Base-by-base conservation (phyloP, 2,329 filamentous ascomycete species). In the Cladophialophora chaetospira region DNA sequence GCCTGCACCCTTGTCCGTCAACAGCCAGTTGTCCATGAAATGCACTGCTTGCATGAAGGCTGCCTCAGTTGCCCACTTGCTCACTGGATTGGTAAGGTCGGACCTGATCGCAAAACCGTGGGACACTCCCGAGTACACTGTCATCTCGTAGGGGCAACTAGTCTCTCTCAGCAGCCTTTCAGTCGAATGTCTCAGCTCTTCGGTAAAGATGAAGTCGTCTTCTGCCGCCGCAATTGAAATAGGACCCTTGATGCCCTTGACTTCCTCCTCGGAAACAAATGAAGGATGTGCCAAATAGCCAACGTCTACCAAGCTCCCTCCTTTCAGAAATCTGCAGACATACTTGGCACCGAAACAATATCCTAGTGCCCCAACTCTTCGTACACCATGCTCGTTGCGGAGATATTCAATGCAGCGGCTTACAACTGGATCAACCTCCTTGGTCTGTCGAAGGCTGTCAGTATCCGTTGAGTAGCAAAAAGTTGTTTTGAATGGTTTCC, bases 21-120 rank as follows among this genome's bases (percentile, higher is more conserved):
- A n/a, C 13, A 45, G 23, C 13, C 25, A 8, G 8, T 23, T 28
- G 23, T 29, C 42, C 21, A 45, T 28, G 11, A 13, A 87, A 88
- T 26, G 8, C 10, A 46, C 15, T 15, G 26, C 25, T 28, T 33
- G 25, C 15, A 9, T 11, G 11, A 46, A 46, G 6, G 15, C 6
- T 6, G 26, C 25, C 25, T 31, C 13, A 13, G 23, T 46, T 9
- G 15, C n/a, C 13, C n/a, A 31, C n/a, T 46, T 15, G 2, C 10
- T n/a, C 26, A 17, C 25, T 17, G 13, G 21, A 9, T 31, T 31
- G 25, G 13, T 31, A 2, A 10, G 25, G 6, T 46, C 43, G 11
- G n/a, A 28, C 17, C 25, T 15, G 3, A 28, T 10, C 15, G 25
- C 43, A 29, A 46, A 31, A 8, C 25, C n/a, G n/a, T 46, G 43